Conservation (phyloP, 2,329 filamentous ascomycete genomes). For the Chaetothyriales sp. region DNA sequence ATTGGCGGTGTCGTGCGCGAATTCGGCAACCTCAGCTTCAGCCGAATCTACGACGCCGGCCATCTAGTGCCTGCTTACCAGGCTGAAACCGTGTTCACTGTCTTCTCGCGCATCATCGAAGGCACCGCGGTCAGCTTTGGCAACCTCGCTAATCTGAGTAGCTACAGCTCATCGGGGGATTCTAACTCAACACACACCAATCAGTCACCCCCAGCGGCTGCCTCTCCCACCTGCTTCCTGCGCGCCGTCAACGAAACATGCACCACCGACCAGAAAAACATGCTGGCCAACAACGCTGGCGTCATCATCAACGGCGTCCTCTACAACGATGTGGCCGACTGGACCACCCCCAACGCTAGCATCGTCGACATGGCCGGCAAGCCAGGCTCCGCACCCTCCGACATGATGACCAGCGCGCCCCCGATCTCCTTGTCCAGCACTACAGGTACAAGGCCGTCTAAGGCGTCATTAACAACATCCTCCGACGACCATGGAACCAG, state of each 20-base stretch:
- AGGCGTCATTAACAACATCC: neutral
- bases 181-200: slow-evolving; percentile 45
- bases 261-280: slow-evolving; percentile 35
- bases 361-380: slow-evolving; percentile 17
- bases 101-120: slow-evolving; percentile 40
- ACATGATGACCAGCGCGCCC: slow-evolving; percentile 13
- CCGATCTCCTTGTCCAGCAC: neutral
- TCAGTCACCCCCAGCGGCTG: slow-evolving; percentile 32
- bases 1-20: slow-evolving; percentile 34
- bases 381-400: slow-evolving; percentile 18
- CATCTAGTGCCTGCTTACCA: slow-evolving; percentile 41
- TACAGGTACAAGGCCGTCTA: neutral
- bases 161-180: slow-evolving; percentile 45
- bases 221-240: slow-evolving; percentile 47
- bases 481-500: neutral
- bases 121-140: slow-evolving; percentile 38
- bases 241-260: slow-evolving; percentile 41
- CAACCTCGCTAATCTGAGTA: slow-evolving; percentile 36
- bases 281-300: slow-evolving; percentile 38
- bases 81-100: slow-evolving; percentile 39
- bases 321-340: slow-evolving; percentile 29
- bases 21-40: slow-evolving; percentile 31
- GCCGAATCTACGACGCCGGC: slow-evolving; percentile 38
- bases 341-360: slow-evolving; percentile 22
- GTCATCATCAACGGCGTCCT: slow-evolving; percentile 48